Base-by-base conservation (phyloP, 139 green algal species). In the Coccomyxa sp. region DNA sequence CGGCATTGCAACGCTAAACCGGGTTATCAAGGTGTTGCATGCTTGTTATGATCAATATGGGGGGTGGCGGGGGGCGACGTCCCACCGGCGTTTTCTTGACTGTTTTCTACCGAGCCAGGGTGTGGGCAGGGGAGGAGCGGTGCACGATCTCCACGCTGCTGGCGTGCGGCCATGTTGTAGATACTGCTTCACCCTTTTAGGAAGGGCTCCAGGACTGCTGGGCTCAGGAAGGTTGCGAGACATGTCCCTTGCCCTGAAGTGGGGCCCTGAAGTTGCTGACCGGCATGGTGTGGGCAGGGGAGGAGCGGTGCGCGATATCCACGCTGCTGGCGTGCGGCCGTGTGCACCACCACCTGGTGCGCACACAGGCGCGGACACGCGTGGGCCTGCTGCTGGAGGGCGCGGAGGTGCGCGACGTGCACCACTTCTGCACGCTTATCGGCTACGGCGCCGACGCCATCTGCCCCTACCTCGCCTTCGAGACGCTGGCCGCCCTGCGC, bases 391-490 rank as follows among this genome's bases (percentile, higher is more conserved):
- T 83, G 31, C 21, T 83, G 67, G 80, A 83, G 80, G 76, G 45
- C 71, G 77, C 66, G 57, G 68, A 81, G 79, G 79, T 67, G 45
- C 11, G 67, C 13, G 76, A 89, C 78, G 91, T 98, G 77, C 96
- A 98, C 85, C 94, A 98, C 89, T 98, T 99, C 87, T 98, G 93
- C 91, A 93, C 92, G 74, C 90, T 99, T 57, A 75, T 98, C 59
- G 95, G 94, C 66, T 99, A 98, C 84, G 96, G 96, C 77, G 95
- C 89, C 9, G 96, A 99, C 86, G 96, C 91, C 38, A 90, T 98
- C 67, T 98, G 94, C 90, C 96, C 96, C 51, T 98, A 98, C 91
- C 88, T 99, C 45, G 96, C 96, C 4, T 94, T 96, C 45, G 95
- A 99, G 86, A 82, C 92, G n/a, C 82, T 97, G 76, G 87, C 84